Conservation (phyloP, 2,329 filamentous ascomycete genomes). For the Helotiales sp. region DNA sequence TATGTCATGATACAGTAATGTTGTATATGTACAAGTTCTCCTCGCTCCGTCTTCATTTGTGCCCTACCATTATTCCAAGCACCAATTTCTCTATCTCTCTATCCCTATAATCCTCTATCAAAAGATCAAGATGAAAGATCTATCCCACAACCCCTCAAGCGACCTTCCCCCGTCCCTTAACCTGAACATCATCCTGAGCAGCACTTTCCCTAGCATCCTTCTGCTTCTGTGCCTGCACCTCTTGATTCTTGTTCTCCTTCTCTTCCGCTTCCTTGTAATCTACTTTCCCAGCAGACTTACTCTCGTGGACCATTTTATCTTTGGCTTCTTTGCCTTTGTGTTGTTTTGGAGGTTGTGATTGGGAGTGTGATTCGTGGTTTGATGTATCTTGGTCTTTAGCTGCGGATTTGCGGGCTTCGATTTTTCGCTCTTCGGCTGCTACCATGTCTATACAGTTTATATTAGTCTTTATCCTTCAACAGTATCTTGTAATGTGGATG, state of each 20-base stretch:
- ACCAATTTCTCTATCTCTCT: not conserved
- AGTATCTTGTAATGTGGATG: constrained; percentile 9
- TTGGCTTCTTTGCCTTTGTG: constrained; percentile 58
- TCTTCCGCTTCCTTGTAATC: constrained; percentile 15
- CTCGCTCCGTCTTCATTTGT: not conserved
- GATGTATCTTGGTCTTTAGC: constrained; percentile 51
- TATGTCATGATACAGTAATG: not conserved
- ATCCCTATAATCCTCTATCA: not conserved
- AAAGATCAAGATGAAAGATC: not conserved
- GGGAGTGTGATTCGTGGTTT: too few species aligned
- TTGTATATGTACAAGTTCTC: not conserved
- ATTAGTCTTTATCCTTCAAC: too few species aligned
- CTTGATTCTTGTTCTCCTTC: constrained; percentile 15
- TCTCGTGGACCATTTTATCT: constrained; percentile 35
- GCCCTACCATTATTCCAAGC: not conserved
- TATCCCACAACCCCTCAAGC: not conserved
- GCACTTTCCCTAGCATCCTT: constrained; percentile 6
- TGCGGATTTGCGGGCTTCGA: constrained; percentile 42
- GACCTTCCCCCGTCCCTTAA: constrained; percentile 3
- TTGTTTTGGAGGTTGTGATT: too few species aligned
- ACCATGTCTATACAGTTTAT: constrained; percentile 90
- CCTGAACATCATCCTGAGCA: not conserved
- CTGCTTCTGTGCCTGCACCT: constrained; percentile 14
- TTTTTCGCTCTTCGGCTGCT: constrained; percentile 69
- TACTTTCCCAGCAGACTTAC: constrained; percentile 19